These are phyloP conservation scores for Candida frijolesensis DNA, from an alignment of 1,139 yeast species.

Conservation along the genomic window DNA sequence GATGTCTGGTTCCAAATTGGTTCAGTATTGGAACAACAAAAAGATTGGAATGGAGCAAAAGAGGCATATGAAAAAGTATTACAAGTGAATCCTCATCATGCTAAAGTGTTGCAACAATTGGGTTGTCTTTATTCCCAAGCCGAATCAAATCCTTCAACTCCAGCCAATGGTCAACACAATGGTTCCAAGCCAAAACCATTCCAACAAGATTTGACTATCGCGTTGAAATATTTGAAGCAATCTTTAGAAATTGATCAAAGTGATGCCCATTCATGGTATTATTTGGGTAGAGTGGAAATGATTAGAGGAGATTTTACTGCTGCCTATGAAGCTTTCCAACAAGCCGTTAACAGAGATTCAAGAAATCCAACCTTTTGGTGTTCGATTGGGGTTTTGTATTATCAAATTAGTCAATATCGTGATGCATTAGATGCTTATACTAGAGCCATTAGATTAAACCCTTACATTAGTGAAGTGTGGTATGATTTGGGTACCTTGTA, in stretches of 20 bases:
- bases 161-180: slow-evolving; percentile 14
- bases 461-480: slow-evolving; percentile 97
- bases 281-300: slow-evolving; percentile 96
- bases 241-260: slow-evolving; percentile 85
- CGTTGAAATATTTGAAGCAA: slow-evolving; percentile 78
- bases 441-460: slow-evolving; percentile 91
- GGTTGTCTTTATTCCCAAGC: slow-evolving; percentile 96
- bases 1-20: slow-evolving; percentile 99
- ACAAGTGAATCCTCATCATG: slow-evolving; percentile 88
- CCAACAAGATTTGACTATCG: slow-evolving; percentile 77
- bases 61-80: slow-evolving; percentile 95
- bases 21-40: slow-evolving; percentile 89
- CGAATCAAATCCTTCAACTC: slow-evolving; percentile 30
- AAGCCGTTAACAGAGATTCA: slow-evolving; percentile 95
- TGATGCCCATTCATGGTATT: slow-evolving; percentile 97
- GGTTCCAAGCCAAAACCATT: slow-evolving; percentile 23
- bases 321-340: slow-evolving; percentile 98
- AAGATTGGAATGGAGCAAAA: slow-evolving; percentile 87
- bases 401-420: slow-evolving; percentile 92
- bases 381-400: slow-evolving; percentile 94
- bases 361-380: slow-evolving; percentile 99
- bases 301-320: slow-evolving; percentile 91
- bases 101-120: slow-evolving; percentile 91
- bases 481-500: slow-evolving; percentile 95
- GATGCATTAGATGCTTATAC: slow-evolving; percentile 98